Conservation (phyloP, 2,329 filamentous ascomycete species). For the Colletotrichum filicis region DNA sequence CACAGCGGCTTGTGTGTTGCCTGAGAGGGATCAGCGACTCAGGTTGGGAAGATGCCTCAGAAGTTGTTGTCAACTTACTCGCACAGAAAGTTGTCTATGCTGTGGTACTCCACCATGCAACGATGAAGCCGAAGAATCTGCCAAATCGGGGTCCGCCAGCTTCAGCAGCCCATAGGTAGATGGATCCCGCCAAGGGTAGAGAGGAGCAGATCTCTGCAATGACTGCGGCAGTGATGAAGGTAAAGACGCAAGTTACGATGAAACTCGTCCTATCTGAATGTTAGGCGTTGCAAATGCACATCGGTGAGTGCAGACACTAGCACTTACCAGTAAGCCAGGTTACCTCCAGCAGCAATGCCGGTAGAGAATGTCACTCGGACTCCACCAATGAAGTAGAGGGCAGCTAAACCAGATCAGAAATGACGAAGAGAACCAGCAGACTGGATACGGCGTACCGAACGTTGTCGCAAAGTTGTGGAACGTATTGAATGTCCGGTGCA, state of each 20-base stretch:
- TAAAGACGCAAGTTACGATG: conserved; percentile 68
- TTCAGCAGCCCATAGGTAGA: conserved; percentile 72
- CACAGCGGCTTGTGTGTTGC: conserved; percentile 60
- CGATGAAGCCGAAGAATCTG: conserved; percentile 67
- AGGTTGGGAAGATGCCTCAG: not conserved
- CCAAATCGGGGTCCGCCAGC: conserved; percentile 65
- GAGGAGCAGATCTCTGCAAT: conserved; percentile 71
- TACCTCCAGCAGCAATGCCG: conserved; percentile 69
- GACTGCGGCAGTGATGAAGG: conserved; percentile 69
- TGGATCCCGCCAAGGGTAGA: conserved; percentile 67
- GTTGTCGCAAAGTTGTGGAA: conserved; percentile 70
- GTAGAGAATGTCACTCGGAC: conserved; percentile 71
- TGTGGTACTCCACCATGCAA: conserved; percentile 73
- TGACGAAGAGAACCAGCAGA: not conserved
- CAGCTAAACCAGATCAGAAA: conserved; percentile 52
- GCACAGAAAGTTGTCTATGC: conserved; percentile 70
- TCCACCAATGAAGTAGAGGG: conserved; percentile 70
- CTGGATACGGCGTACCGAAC: conserved; percentile 55
- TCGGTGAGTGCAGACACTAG: not conserved
- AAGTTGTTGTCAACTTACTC: conserved; percentile 45
- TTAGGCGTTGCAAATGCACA: not conserved
- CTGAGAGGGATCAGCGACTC: conserved; percentile 36
- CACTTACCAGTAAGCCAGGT: conserved; percentile 67
- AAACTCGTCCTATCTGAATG: conserved; percentile 63
- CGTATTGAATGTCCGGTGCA: conserved; percentile 66